Conservation (phyloP, 768 basidiomycete genomes). For the Mycena epipterygia region DNA sequence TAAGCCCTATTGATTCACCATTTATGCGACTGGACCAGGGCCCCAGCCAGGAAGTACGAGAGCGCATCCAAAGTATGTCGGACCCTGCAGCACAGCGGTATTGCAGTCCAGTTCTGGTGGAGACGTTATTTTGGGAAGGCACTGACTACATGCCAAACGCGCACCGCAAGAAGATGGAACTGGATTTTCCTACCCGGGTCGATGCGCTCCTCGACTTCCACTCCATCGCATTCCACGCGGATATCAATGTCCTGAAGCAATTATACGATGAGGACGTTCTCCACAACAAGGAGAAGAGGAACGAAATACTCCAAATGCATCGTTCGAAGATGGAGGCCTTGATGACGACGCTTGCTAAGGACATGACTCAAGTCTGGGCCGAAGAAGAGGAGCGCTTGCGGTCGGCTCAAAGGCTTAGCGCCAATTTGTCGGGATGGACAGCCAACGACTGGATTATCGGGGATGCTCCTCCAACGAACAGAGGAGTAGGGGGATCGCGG, state of each 20-base stretch:
- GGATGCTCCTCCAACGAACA: background rate
- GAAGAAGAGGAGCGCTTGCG: slow-evolving; percentile 11
- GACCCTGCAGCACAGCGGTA: background rate
- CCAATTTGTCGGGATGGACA: too few species aligned
- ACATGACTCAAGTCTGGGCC: slow-evolving; percentile 15
- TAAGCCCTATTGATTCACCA: background rate
- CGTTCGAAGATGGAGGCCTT: slow-evolving; percentile 25
- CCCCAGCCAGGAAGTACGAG: slow-evolving; percentile 17
- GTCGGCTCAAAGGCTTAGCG: background rate
- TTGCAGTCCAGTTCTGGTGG: slow-evolving; percentile 32
- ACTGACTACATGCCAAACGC: slow-evolving; percentile 14
- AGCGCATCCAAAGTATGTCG: background rate
- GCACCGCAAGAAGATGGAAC: slow-evolving; percentile 18
- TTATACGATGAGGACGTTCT: slow-evolving; percentile 23
- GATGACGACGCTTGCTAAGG: slow-evolving; percentile 7
- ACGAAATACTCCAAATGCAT: slow-evolving; percentile 18
- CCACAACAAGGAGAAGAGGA: background rate
- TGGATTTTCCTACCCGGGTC: slow-evolving; percentile 27
- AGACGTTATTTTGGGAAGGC: slow-evolving; percentile 24
- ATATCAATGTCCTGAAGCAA: slow-evolving; percentile 30
- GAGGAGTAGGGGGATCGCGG: background rate
- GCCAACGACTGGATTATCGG: background rate
- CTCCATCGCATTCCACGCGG: slow-evolving; percentile 34
- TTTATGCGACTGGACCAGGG: slow-evolving; percentile 3
- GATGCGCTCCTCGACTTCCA: slow-evolving; percentile 35